Base-by-base conservation (phyloP, 2,329 filamentous ascomycete species). In the Alternaria novae-zelandiae region DNA sequence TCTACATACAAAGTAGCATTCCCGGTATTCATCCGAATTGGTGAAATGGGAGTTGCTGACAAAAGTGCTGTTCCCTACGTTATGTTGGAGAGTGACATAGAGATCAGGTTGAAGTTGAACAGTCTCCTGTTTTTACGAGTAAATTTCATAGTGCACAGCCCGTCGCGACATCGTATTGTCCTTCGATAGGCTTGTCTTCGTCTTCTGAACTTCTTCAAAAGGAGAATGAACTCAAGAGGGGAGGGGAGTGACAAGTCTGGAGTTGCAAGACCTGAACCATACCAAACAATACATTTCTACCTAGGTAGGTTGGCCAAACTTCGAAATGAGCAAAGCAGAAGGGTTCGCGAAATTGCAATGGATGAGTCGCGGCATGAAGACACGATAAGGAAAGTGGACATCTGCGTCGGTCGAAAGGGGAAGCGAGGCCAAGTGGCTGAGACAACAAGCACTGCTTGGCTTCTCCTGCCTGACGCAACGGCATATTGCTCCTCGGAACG, bases 381-480 rank as follows among this genome's bases (percentile, higher is more conserved):
- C 47, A 43, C 13, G 5, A 30, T 51, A 32, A 41, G 46, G 26
- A 36, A 50, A 51, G 5, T 28, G 7, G 7, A 41, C 21, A 25
- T 43, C 13, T 41, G 49, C 8, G 23, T 47, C 32, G 20, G 47
- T 17, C 41, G 28, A 30, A 25, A 26, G 21, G 23, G 13, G 26
- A 21, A 45, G 36, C 36, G 41, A 45, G 41, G 50, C 61, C 61
- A 59, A 64, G 49, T 51, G 26, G 17, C 23, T 26, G 30, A 26
- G 23, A 36, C 36, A 36, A 61, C 46, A 53, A 66, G 57, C 60
- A 64, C 15, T 26, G n/a, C 57, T 64, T 64, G 61, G 61, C 61
- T 49, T 49, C 45, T 25, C 54, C 44, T 57, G 10, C 45, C 26
- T 56, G 55, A 55, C 50, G 57, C 61, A 56, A 56, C 36, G 21